Conservation (phyloP, 306 rosid genomes). For the Acacia acuminata region DNA sequence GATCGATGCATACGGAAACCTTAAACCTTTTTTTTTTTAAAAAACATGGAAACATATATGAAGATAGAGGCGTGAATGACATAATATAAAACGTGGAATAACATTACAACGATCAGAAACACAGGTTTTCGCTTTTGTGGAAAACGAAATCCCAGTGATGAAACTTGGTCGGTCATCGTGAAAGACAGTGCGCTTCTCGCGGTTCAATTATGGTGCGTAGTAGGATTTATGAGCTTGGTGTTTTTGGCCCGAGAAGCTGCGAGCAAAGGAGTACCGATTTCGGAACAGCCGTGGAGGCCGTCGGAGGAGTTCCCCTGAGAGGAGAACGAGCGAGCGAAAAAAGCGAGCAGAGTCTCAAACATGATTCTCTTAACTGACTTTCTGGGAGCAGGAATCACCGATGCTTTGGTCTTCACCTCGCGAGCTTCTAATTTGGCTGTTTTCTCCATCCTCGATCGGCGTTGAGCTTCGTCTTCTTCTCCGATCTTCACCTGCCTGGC, state of each 20-base stretch:
- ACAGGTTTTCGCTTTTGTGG: background rate
- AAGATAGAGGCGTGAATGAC: background rate
- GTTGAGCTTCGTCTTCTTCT: background rate
- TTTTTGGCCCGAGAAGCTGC: background rate
- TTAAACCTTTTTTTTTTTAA: background rate
- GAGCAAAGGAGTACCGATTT: background rate
- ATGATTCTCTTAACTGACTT: conserved; percentile 46
- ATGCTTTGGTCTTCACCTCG: conserved; percentile 12
- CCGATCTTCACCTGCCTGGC: background rate
- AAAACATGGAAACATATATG: background rate
- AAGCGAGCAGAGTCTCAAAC: background rate
- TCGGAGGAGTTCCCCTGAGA: background rate
- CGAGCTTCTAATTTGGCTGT: background rate
- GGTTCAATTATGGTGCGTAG: background rate
- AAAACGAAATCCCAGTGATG: background rate
- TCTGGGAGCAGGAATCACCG: conserved; percentile 44
- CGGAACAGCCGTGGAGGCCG: background rate
- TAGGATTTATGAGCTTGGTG: background rate
- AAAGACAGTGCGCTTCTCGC: background rate
- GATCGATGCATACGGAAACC: background rate
- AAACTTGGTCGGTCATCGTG: background rate
- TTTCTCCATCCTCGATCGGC: background rate
- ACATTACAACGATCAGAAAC: background rate
- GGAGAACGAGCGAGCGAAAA: background rate
- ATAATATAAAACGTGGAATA: background rate